Evolutionary conservation across 495 filamentous ascomycete genomes (phyloP).

Genomic region (Lasiosphaeriaceae sp.): DNA sequence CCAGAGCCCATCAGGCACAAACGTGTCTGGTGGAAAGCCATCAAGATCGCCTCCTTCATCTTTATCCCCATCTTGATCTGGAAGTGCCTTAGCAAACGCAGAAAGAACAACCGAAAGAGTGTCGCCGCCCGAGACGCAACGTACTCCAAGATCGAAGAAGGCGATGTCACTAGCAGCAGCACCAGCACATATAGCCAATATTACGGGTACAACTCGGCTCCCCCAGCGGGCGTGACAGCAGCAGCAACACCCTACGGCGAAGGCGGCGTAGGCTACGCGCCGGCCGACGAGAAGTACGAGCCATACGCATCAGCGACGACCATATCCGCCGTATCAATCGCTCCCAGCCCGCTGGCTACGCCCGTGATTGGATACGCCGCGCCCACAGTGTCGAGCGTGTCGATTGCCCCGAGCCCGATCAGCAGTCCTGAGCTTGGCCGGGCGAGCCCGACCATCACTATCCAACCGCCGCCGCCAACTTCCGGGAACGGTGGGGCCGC

Average conservation of each 20-base stretch:
- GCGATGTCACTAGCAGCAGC: neutral
- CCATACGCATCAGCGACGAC: neutral
- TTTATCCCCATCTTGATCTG: conserved; percentile 2
- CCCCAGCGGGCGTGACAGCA: neutral
- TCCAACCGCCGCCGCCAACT: too few relatives aligned
- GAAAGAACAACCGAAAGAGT: neutral
- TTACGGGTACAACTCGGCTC: neutral
- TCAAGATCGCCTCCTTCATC: conserved; percentile 3
- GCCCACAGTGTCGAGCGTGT: neutral
- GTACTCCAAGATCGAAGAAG: conserved; percentile 1
- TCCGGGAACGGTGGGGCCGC: neutral
- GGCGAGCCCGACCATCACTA: too few relatives aligned
- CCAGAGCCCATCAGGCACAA: neutral
- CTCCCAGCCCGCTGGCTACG: neutral
- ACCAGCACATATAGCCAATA: neutral
- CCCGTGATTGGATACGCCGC: too few relatives aligned
- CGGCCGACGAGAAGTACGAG: neutral
- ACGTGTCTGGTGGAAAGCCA: conserved; percentile 6
- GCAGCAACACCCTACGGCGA: neutral
- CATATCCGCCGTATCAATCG: neutral
- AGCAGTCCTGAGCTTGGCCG: too few relatives aligned
- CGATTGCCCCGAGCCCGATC: neutral
- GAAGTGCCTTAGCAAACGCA: neutral
- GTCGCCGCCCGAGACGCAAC: neutral
- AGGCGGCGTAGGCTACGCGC: conserved; percentile 1